phyloP scores from a whole-genome alignment of 371 early-diverging fungal species.

The Phascolomyces articulosus region DNA sequence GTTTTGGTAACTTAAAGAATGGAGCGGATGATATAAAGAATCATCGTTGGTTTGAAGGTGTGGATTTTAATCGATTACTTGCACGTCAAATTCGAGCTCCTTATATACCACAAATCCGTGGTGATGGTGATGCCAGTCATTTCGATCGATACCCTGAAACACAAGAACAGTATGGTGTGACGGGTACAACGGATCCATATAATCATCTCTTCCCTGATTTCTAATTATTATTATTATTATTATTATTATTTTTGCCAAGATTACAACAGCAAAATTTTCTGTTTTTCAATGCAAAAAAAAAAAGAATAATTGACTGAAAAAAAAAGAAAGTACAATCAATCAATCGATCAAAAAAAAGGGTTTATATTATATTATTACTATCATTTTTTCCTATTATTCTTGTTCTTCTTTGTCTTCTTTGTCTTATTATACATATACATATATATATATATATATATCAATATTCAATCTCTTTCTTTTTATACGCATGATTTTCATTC shows the following conservation, averaged over 20 bases:
- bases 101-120: constrained; percentile 82
- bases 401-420: too few relatives aligned
- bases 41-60: constrained; percentile 95
- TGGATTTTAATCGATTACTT: constrained; percentile 87
- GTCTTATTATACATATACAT: too few relatives aligned
- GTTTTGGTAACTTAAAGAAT: constrained; percentile 90
- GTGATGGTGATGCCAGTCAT: constrained; percentile 94
- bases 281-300: too few relatives aligned
- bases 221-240: constrained; percentile 11
- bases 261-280: too few relatives aligned
- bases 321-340: too few relatives aligned
- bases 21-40: constrained; percentile 91
- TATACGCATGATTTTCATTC: too few relatives aligned
- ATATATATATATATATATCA: too few relatives aligned
- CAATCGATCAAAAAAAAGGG: too few relatives aligned
- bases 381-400: too few relatives aligned
- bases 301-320: too few relatives aligned
- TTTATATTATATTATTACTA: too few relatives aligned
- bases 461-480: too few relatives aligned
- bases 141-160: constrained; percentile 92
- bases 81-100: constrained; percentile 86
- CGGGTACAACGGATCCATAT: constrained; percentile 26
- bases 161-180: constrained; percentile 59
- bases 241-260: not conserved
- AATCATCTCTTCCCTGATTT: constrained; percentile 35